phyloP scores from a whole-genome alignment of 1,139 yeast genomes.

The Magnusiomyces ingens region DNA sequence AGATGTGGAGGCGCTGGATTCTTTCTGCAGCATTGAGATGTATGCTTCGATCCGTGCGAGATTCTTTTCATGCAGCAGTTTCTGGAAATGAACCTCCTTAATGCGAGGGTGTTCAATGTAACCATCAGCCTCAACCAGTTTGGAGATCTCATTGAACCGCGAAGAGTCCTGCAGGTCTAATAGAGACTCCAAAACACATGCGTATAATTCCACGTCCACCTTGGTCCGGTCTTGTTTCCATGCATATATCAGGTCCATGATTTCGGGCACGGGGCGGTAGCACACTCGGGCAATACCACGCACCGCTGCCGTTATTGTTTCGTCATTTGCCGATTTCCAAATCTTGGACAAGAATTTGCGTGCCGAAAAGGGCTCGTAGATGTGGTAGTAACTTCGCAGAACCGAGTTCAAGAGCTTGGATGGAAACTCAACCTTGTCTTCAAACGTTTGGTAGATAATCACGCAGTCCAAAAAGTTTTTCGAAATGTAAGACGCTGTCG shows the following conservation, averaged over 20 bases:
- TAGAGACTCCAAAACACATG: constrained; percentile 7
- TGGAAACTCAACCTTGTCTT: constrained; percentile 4
- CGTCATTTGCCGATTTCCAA: constrained; percentile 11
- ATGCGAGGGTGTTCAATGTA: constrained; percentile 3
- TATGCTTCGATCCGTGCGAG: constrained; percentile 14
- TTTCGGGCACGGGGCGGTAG: constrained; percentile 6
- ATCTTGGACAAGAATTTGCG: constrained; percentile 6
- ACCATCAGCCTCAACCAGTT: constrained; percentile 8
- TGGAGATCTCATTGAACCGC: constrained; percentile 10
- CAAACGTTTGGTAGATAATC: no score
- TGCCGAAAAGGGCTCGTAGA: constrained; percentile 9
- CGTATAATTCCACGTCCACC: constrained; percentile 8
- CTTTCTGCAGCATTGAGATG: constrained; percentile 9
- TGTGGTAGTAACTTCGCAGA: constrained; percentile 7
- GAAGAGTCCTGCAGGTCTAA: constrained; percentile 8
- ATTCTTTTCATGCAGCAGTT: constrained; percentile 12
- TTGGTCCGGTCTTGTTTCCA: constrained; percentile 4
- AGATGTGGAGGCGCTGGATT: background rate
- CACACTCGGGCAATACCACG: constrained; percentile 3
- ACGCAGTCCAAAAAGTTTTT: no score
- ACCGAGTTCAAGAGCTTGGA: constrained; percentile 5
- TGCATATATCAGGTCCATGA: constrained; percentile 7
- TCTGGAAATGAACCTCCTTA: constrained; percentile 12
- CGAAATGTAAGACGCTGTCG: no score
- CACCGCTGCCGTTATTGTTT: constrained; percentile 7